phyloP scores from a whole-genome alignment of 2,329 filamentous ascomycete genomes.

The Alternaria atra region DNA sequence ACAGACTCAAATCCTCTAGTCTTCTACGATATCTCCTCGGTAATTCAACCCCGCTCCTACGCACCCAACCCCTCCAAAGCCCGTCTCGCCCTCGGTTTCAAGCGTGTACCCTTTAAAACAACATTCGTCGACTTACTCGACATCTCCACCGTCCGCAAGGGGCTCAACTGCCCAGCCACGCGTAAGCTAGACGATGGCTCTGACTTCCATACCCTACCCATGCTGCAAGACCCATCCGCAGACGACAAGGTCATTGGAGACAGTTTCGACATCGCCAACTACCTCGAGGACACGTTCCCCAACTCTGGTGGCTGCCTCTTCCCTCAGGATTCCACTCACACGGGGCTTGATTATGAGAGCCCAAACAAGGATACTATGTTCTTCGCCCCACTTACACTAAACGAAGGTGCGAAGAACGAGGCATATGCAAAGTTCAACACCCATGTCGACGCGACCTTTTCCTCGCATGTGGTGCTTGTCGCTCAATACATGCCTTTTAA shows the following conservation, averaged over 20 bases:
- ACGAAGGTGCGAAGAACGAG: conserved; percentile 46
- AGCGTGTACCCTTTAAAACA: conserved; percentile 58
- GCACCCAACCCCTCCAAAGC: conserved; percentile 62
- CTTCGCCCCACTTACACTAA: conserved; percentile 35
- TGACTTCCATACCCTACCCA: conserved; percentile 69
- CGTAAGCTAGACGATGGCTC: conserved; percentile 66
- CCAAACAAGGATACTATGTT: conserved; percentile 33
- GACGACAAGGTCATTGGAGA: conserved; percentile 61
- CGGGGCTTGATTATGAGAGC: conserved; percentile 43
- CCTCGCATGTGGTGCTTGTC: conserved; percentile 55
- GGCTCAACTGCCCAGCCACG: conserved; percentile 58
- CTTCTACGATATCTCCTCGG: conserved; percentile 61
- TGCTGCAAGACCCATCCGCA: conserved; percentile 60
- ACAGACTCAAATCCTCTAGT: conserved; percentile 40
- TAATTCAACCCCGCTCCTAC: conserved; percentile 50
- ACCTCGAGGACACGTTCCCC: conserved; percentile 65
- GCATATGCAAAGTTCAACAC: conserved; percentile 60
- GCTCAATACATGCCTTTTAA: conserved; percentile 60
- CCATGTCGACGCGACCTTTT: conserved; percentile 65
- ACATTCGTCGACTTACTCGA: conserved; percentile 64
- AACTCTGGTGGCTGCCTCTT: conserved; percentile 60
- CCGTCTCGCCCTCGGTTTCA: conserved; percentile 62
- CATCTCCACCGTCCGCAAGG: conserved; percentile 55
- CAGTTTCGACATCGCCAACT: conserved; percentile 71
- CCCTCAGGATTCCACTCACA: conserved; percentile 40